Percentiles rank a stretch among this genome's conserved stretches.
Evolutionary conservation across 1,284 basidiomycete species (phyloP).

Genomic region (Singerocomus inundabilis): DNA sequence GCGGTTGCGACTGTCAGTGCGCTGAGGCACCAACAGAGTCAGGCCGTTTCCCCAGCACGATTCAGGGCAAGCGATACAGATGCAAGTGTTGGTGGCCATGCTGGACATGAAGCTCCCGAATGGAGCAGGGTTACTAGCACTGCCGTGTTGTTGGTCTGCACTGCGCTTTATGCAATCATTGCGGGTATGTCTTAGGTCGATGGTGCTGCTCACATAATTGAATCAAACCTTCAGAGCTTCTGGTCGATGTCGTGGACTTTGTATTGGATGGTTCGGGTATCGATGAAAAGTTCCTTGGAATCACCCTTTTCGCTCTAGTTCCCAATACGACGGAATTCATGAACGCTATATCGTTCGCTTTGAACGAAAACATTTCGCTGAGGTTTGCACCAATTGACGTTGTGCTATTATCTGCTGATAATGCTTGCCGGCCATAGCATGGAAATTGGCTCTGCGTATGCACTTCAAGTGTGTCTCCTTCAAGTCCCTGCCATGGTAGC

Average conservation of each 20-base stretch:
- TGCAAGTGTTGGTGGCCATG: conserved; percentile 57
- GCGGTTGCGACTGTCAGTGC: conserved; percentile 89
- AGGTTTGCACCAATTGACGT: conserved; percentile 54
- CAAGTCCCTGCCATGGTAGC: conserved; percentile 99
- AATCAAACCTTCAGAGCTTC: conserved; percentile 60
- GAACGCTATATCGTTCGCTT: conserved; percentile 99
- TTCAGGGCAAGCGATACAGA: conserved; percentile 35
- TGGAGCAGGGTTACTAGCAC: conserved; percentile 89
- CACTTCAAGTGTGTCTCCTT: conserved; percentile 94
- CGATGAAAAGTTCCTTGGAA: conserved; percentile 96
- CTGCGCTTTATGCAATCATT: conserved; percentile 92
- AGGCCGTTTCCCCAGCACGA: conserved; percentile 48
- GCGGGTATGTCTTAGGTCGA: conserved; percentile 62
- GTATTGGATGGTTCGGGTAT: conserved; percentile 92
- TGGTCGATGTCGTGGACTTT: conserved; percentile 95
- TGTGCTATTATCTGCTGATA: conserved; percentile 1
- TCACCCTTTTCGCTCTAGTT: conserved; percentile 95
- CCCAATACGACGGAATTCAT: conserved; percentile 99
- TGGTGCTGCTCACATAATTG: not conserved
- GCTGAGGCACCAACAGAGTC: conserved; percentile 69
- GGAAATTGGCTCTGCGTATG: conserved; percentile 99
- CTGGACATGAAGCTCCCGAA: conserved; percentile 93
- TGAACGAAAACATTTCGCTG: conserved; percentile 96
- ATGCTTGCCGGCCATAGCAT: conserved; percentile 59
- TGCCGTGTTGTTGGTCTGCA: conserved; percentile 86